These are phyloP conservation scores for Diaporthe nobilis DNA, from an alignment of 2,329 filamentous ascomycete species.

Conservation along the genomic window DNA sequence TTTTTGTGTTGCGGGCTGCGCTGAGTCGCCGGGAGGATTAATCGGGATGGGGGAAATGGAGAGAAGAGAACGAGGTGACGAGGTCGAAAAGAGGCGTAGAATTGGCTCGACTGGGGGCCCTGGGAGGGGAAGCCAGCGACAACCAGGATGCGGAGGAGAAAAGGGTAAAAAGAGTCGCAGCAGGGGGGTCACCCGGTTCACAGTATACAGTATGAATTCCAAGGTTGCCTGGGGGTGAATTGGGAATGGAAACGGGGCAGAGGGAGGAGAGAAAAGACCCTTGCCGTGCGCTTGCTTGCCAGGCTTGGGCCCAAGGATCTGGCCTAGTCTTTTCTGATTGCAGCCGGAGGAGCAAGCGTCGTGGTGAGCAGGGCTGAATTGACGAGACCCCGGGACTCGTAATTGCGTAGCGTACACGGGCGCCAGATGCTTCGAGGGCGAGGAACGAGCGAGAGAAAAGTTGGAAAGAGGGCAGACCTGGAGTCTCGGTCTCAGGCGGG, in stretches of 20 bases:
- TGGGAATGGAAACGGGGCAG: slow-evolving; percentile 21
- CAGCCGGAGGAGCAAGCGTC: slow-evolving; percentile 15
- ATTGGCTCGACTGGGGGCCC: slow-evolving; percentile 36
- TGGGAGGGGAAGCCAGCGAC: slow-evolving; percentile 34
- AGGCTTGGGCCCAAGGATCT: slow-evolving; percentile 30
- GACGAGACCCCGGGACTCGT: slow-evolving; percentile 16
- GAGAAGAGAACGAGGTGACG: slow-evolving; percentile 35
- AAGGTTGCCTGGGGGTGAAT: slow-evolving; percentile 23
- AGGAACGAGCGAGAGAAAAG: slow-evolving; percentile 1
- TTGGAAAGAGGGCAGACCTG: neutral
- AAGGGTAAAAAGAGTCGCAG: slow-evolving; percentile 34
- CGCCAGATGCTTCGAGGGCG: slow-evolving; percentile 22
- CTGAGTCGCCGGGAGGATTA: slow-evolving; percentile 38
- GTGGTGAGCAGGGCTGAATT: slow-evolving; percentile 12
- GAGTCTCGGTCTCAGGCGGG: slow-evolving; percentile 12
- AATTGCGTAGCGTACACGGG: slow-evolving; percentile 16
- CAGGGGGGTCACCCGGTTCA: slow-evolving; percentile 25
- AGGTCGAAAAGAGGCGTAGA: slow-evolving; percentile 37
- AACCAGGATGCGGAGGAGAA: slow-evolving; percentile 35
- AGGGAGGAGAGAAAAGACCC: slow-evolving; percentile 25
- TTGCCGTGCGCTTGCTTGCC: slow-evolving; percentile 19
- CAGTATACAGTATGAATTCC: slow-evolving; percentile 36
- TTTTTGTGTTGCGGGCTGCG: slow-evolving; percentile 31
- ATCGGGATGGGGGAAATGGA: slow-evolving; percentile 34
- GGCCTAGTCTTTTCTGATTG: slow-evolving; percentile 19